These are phyloP conservation scores for Fraxinus cuspidata DNA, from an alignment of 257 asterid genomes.

Conservation along the genomic window DNA sequence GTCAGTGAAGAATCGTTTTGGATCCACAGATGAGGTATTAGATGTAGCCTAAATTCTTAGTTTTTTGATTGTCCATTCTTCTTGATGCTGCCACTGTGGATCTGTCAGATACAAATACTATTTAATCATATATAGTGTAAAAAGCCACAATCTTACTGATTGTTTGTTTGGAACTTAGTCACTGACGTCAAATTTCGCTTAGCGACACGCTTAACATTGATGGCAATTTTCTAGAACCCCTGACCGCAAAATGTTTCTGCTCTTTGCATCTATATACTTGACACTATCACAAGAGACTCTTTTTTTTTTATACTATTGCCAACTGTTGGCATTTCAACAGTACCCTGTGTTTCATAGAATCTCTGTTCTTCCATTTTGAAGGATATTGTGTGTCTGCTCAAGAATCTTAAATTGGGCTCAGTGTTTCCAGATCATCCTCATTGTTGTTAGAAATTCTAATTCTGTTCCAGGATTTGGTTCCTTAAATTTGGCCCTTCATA, in stretches of 20 bases:
- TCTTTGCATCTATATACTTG: background rate
- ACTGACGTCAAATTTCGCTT: background rate
- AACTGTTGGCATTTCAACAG: background rate
- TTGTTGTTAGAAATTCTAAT: background rate
- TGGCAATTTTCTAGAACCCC: background rate
- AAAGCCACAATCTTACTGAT: background rate
- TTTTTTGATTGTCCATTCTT: background rate
- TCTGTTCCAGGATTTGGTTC: background rate
- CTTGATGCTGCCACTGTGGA: background rate
- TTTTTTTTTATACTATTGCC: background rate
- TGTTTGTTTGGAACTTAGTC: background rate
- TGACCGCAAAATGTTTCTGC: background rate
- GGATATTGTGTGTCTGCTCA: background rate
- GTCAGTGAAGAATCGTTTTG: constrained; percentile 89
- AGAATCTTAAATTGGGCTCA: background rate
- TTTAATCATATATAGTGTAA: background rate
- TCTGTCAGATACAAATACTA: background rate
- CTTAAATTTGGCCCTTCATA: background rate
- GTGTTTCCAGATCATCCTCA: background rate
- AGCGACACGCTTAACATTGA: background rate
- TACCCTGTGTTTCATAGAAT: background rate
- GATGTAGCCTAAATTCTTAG: constrained; percentile 11
- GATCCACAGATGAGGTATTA: constrained; percentile 95
- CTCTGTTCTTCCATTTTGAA: background rate
- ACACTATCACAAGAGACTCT: background rate